Evolutionary conservation across 1,139 yeast genomes (phyloP).

Genomic region (Meyerozyma athensensis): DNA sequence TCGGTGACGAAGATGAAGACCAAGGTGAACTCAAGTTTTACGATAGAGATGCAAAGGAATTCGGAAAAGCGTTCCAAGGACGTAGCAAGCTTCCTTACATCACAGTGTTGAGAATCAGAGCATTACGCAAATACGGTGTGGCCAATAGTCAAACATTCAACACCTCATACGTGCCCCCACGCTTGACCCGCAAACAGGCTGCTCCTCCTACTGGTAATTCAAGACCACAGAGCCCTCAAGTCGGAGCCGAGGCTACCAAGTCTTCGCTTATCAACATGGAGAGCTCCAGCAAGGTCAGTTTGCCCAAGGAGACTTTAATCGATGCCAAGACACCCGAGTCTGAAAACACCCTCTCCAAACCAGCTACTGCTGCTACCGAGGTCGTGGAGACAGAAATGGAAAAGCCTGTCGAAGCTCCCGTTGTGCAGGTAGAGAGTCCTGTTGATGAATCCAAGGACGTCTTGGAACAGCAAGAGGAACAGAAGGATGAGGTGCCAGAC

Average conservation of each 20-base stretch:
- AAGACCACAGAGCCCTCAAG: conserved; percentile 12
- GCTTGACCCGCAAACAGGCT: conserved; percentile 15
- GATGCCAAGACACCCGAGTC: conserved; percentile 17
- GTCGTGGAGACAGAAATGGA: conserved; percentile 6
- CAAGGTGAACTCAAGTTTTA: conserved; percentile 24
- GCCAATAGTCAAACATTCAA: conserved; percentile 29
- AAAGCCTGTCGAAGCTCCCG: conserved; percentile 1
- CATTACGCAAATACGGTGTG: conserved; percentile 41
- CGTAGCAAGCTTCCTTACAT: conserved; percentile 40
- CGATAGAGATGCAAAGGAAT: conserved; percentile 14
- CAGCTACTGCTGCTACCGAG: too few species aligned
- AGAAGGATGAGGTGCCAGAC: too few species aligned
- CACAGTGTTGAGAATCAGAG: conserved; percentile 48
- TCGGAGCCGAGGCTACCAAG: conserved; percentile 13
- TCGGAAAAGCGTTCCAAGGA: conserved; percentile 8
- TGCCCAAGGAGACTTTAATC: conserved; percentile 43
- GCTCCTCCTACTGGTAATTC: conserved; percentile 6
- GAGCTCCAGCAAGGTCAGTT: conserved; percentile 25
- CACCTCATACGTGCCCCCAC: conserved; percentile 40
- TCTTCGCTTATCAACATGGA: conserved; percentile 29
- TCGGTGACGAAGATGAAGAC: conserved; percentile 45
- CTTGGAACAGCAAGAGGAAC: conserved; percentile 7
- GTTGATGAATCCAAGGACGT: background rate
- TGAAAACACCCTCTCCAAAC: too few species aligned
- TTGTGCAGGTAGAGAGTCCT: background rate